Percentiles rank a stretch among this genome's conserved stretches.
Conservation (phyloP, 176 grass and related monocot species). For the Paspalum notatum region DNA sequence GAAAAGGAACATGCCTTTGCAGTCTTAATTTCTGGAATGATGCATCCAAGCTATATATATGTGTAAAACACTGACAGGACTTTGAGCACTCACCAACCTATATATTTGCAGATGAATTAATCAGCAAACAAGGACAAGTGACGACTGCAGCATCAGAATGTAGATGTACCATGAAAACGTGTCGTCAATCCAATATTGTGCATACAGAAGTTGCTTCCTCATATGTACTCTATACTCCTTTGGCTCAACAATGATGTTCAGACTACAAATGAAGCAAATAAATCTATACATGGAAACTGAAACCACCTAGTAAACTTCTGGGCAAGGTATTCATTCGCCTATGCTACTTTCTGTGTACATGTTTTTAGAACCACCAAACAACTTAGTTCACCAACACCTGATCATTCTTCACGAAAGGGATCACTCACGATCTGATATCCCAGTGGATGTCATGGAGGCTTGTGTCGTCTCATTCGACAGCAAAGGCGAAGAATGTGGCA, state of each 20-base stretch:
- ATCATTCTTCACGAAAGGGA: not conserved
- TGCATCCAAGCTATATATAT: not conserved
- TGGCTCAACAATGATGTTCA: conserved; percentile 29
- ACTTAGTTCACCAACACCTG: conserved; percentile 33
- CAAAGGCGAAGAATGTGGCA: conserved; percentile 42
- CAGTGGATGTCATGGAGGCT: conserved; percentile 61
- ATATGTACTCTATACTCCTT: conserved; percentile 36
- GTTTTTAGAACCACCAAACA: conserved; percentile 12
- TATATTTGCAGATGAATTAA: not conserved
- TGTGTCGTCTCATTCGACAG: conserved; percentile 57
- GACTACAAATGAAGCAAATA: conserved; percentile 30
- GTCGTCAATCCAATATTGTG: conserved; percentile 30
- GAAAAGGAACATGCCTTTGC: not conserved
- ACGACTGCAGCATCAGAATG: not conserved
- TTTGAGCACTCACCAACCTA: not conserved
- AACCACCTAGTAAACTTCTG: not conserved
- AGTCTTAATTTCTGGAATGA: not conserved
- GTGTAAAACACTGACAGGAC: not conserved
- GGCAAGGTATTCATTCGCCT: conserved; percentile 4
- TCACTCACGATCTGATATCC: conserved; percentile 48
- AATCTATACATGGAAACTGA: conserved; percentile 44
- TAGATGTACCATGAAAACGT: conserved; percentile 17
- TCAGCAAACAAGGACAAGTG: not conserved
- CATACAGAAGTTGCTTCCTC: conserved; percentile 2
- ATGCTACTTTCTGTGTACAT: conserved; percentile 16